Evolutionary conservation across 495 filamentous ascomycete species (phyloP).

Genomic region (Penicillium alfredii): DNA sequence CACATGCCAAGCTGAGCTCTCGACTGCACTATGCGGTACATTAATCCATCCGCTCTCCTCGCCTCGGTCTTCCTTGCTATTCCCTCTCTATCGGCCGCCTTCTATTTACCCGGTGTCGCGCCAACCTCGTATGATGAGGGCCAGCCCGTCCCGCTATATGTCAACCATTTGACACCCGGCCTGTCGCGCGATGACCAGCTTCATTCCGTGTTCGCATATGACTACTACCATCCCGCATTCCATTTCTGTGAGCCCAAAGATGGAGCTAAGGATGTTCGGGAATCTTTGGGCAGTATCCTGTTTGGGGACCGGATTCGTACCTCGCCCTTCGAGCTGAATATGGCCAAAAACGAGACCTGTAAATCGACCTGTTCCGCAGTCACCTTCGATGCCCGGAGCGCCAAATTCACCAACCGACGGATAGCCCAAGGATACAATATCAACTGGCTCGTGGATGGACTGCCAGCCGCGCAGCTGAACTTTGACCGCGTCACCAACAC

Average conservation of each 20-base stretch:
- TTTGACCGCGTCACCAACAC: conserved; percentile 64
- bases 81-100: conserved; percentile 58
- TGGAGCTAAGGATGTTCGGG: conserved; percentile 67
- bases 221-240: conserved; percentile 87
- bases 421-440: conserved; percentile 80
- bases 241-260: conserved; percentile 76
- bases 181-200: conserved; percentile 72
- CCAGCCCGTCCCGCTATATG: conserved; percentile 77
- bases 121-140: conserved; percentile 80
- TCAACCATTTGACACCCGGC: conserved; percentile 86
- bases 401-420: conserved; percentile 72
- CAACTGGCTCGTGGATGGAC: conserved; percentile 92
- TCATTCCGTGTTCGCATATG: conserved; percentile 86
- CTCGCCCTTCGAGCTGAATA: conserved; percentile 81
- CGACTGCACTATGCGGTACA: conserved; percentile 36
- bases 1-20: too few relatives aligned
- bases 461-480: conserved; percentile 79
- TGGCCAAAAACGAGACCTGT: conserved; percentile 80
- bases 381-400: conserved; percentile 59
- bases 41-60: conserved; percentile 26
- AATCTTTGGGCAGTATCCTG: conserved; percentile 90
- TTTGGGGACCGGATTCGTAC: conserved; percentile 95
- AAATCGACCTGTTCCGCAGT: conserved; percentile 63
- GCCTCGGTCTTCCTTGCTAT: conserved; percentile 26
- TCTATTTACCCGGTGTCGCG: conserved; percentile 94